Evolutionary conservation across 306 rosid species (phyloP), one percentile per base, ranked within the genome.

Genomic region (Pyrus bretschneideri): DNA sequence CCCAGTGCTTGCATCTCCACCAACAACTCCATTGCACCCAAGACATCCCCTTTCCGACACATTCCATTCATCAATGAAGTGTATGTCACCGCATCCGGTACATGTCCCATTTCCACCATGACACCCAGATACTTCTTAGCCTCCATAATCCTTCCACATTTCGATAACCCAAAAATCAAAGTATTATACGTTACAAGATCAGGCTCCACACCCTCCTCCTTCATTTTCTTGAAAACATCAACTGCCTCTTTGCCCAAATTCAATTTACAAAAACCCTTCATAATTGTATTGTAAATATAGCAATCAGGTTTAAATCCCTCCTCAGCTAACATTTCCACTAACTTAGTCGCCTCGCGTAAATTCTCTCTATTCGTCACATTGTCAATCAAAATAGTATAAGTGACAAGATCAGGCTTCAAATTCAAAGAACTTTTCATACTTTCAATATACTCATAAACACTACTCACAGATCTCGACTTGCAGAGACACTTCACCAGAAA

Each of bases 261-360:
- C 59, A 95, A 15, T 89, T 78, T 78, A 71, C 99, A 95, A 76
- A 85, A 92, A 4, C 97, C 97, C 77, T 95, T 90, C 97, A 95
- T 88, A 35, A 95, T 87, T 1, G 97, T 90, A 70, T 92, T 92
- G 64, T 89, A 95, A 40, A 90, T 73, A 67, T 78, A 92, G 69
- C 97, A 86, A 84, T 95, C 97, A 0, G 93, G 97, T 83, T 84
- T 90, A 76, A 95, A 89, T 8, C 97, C 99, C 61, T 92, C 97
- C 78, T 91, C 80, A 2, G 58, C 67, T 4, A 95, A 91, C 85
- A 84, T 76, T 61, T 80, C 69, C 5, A 95, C 88, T 81, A 95
- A 73, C 80, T 89, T 62, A 69, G 73, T 76, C 0, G 93, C 95
- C 86, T 92, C 97, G 0, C 93, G 87, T 42, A 95, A 78, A 79